Base-by-base conservation (phyloP, 75 land plant species). In the Larix kaempferi region DNA sequence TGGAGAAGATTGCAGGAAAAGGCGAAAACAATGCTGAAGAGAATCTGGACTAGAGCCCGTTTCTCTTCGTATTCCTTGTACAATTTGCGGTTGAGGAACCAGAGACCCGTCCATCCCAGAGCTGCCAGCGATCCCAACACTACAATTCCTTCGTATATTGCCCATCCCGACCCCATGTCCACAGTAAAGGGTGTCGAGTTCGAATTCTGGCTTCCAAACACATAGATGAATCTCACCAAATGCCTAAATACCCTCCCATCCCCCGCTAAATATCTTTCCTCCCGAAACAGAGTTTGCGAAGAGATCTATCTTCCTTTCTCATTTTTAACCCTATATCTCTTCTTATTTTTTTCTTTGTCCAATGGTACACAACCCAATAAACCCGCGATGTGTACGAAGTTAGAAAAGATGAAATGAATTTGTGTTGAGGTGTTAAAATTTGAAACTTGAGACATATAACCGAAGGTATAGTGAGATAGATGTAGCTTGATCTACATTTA, bases 41-140 rank as follows among this genome's bases (percentile, higher is more conserved):
- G 83, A 82, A 94, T 90, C 85, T 94, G 98, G 16, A 94, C 98
- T 37, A 94, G 85, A 10, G 82, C 98, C 0, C 91, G 63, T 82
- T 90, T 92, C 85, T 94, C 98, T 77, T 94, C 98, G 83, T 94
- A 94, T 71, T 94, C 98, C 59, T 91, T 92, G 89, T 94, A 94
- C 11, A 94, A 86, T 74, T 94, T 78, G 49, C 87, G 80, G 78
- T 94, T 94, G 59, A 94, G 74, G 82, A 94, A 94, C 98, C 98
- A 94, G 12, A 94, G 82, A 29, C 98, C 98, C 33, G 84, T 81
- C 98, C 98, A 94, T 10, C 94, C 98, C 29, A 92, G 89, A 41
- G 81, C 71, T 6, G 44, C 37, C 29, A 92, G 82, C 25, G 98
- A 92, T 2, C 86, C 87, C 52, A 82, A 71, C 54, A 82, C 86